Evolutionary conservation across 805 yeast genomes (phyloP).

Genomic region (Isabelozyma rhagii): DNA sequence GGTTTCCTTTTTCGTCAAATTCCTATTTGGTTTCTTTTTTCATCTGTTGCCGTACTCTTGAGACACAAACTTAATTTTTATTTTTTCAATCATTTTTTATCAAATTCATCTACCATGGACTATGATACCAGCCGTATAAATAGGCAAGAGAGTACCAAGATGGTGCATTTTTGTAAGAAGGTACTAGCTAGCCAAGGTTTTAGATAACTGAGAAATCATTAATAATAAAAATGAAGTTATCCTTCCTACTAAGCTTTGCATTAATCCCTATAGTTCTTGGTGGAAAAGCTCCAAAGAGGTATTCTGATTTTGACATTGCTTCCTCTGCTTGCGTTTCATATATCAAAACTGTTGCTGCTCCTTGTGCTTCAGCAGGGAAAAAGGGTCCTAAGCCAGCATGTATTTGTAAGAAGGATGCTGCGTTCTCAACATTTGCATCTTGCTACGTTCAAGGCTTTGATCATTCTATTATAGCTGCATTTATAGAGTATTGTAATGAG

Average conservation of each 20-base stretch:
- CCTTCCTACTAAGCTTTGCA: not conserved
- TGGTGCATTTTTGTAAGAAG: too few relatives aligned
- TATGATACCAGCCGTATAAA: too few relatives aligned
- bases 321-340: not conserved
- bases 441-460: not conserved
- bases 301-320: constrained; percentile 2
- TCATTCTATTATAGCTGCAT: not conserved
- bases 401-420: not conserved
- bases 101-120: too few relatives aligned
- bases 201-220: too few relatives aligned
- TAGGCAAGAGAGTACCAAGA: too few relatives aligned
- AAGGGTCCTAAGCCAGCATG: not conserved
- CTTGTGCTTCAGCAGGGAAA: not conserved
- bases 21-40: too few relatives aligned
- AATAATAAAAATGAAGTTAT: not conserved
- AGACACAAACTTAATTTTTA: too few relatives aligned
- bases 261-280: not conserved
- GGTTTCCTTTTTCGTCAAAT: too few relatives aligned
- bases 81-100: too few relatives aligned
- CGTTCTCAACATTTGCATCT: not conserved
- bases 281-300: not conserved
- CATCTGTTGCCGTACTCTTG: too few relatives aligned
- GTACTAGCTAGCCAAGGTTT: too few relatives aligned
- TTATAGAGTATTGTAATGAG: not conserved
- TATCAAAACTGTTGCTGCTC: not conserved